Evolutionary conservation across 2,329 filamentous ascomycete genomes (phyloP).

Genomic region (Neoascochyta sp.): DNA sequence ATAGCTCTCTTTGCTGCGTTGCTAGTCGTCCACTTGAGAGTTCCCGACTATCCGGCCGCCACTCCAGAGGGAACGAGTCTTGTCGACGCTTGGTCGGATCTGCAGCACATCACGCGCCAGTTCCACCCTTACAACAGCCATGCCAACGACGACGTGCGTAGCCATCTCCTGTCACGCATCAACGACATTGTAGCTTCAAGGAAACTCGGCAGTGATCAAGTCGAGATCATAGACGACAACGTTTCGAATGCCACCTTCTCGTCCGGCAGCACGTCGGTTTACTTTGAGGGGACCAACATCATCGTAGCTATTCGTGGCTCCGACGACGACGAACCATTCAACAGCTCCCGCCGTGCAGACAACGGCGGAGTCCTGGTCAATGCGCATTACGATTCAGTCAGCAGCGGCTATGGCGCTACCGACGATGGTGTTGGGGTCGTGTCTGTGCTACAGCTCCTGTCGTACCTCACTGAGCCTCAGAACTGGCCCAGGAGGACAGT

Average conservation of each 20-base stretch:
- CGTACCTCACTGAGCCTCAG: slow-evolving; percentile 69
- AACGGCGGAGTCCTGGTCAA: slow-evolving; percentile 85
- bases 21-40: slow-evolving; percentile 69
- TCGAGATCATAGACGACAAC: slow-evolving; percentile 74
- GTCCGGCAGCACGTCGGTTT: slow-evolving; percentile 54
- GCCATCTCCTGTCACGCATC: slow-evolving; percentile 70
- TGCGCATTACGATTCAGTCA: slow-evolving; percentile 91
- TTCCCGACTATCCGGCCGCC: slow-evolving; percentile 62
- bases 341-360: slow-evolving; percentile 43
- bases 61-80: slow-evolving; percentile 67
- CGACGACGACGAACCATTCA: slow-evolving; percentile 67
- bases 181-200: slow-evolving; percentile 65
- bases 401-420: slow-evolving; percentile 87
- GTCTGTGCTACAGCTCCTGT: slow-evolving; percentile 79
- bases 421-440: slow-evolving; percentile 90
- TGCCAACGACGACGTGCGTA: slow-evolving; percentile 74
- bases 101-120: slow-evolving; percentile 67
- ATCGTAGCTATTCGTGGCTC: slow-evolving; percentile 85
- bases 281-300: slow-evolving; percentile 91
- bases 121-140: slow-evolving; percentile 89
- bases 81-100: slow-evolving; percentile 79
- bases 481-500: slow-evolving; percentile 76
- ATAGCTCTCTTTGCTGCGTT: slow-evolving; percentile 70
- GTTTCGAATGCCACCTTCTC: slow-evolving; percentile 73
- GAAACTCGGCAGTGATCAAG: slow-evolving; percentile 34